phyloP scores from a whole-genome alignment of 1,284 basidiomycete species.

The Ceratorhiza oryzae-sativae region DNA sequence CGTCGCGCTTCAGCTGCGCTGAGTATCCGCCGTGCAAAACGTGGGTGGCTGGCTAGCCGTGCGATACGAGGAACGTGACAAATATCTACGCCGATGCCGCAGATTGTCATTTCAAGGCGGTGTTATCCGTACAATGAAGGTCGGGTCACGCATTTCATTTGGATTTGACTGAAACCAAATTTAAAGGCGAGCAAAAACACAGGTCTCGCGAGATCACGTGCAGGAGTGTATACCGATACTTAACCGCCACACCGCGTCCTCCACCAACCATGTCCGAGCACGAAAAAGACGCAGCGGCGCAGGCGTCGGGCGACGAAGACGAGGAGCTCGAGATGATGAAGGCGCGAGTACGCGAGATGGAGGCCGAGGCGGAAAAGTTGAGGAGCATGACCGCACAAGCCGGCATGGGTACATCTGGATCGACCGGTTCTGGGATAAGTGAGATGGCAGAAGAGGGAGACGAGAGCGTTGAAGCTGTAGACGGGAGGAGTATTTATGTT shows the following conservation, averaged over 20 bases:
- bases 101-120: constrained; percentile 51
- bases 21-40: constrained; percentile 71
- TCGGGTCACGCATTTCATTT: too few species aligned
- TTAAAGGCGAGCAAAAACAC: neutral
- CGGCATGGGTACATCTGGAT: constrained; percentile 44
- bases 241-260: neutral
- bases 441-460: constrained; percentile 47
- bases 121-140: neutral
- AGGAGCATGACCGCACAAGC: constrained; percentile 40
- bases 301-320: constrained; percentile 16
- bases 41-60: constrained; percentile 56
- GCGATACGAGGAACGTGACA: constrained; percentile 72
- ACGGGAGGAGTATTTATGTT: constrained; percentile 91
- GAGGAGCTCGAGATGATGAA: constrained; percentile 41
- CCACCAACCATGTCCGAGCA: constrained; percentile 21
- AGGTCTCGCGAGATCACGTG: constrained; percentile 1
- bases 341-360: constrained; percentile 41
- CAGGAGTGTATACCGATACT: neutral
- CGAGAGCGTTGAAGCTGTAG: constrained; percentile 68
- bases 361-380: constrained; percentile 40
- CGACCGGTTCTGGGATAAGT: neutral
- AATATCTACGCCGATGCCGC: constrained; percentile 83
- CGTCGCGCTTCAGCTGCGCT: constrained; percentile 60
- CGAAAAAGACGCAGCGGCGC: neutral
- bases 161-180: neutral